Evolutionary conservation across 2,329 filamentous ascomycete genomes (phyloP), one percentile per base, ranked within the genome.

Genomic region (Paracoccidioides brasiliensis): DNA sequence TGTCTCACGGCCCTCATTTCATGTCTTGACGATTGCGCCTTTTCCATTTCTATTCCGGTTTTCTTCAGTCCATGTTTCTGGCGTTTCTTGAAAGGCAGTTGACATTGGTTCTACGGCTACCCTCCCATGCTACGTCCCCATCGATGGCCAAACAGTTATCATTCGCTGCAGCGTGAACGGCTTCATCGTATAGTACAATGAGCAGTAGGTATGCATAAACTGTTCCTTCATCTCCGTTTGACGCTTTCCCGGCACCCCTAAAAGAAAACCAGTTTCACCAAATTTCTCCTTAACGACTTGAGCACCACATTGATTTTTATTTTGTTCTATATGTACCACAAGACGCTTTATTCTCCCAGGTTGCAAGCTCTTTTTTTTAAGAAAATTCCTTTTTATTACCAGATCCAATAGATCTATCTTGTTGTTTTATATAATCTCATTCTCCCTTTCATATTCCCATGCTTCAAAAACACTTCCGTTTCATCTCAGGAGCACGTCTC

Each of bases 11-110:
- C 57, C 61, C 60, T 69, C 60, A 35, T 12, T 30, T 52, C 15
- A 71, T 66, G 69, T 62, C 65, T 65, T 70, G 59, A 70, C 61
- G 69, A 71, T 66, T 66, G 66, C 64, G 64, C 62, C 62, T 65
- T 63, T 46, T 45, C 12, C 12, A 37, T 33, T 15, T 35, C 45
- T 48, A 30, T 53, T 38, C 52, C 9, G n/a, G 12, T 46, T 35
- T 53, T 10, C n/a, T 49, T 49, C 61, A 22, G 22, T 41, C 55
- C 32, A 48, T 58, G 55, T 59, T 58, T 55, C 42, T 45, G 49
- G 45, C 58, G 54, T 59, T 61, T 52, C 22, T 40, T 48, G 33
- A 46, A 32, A 41, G 33, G 52, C 30, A 30, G 49, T 32, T 51
- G 15, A 40, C 40, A 52, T 52, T 41, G 49, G 37, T 53, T 53